phyloP scores from a whole-genome alignment of 2,329 filamentous ascomycete genomes.

The Metarhizium humberi region DNA sequence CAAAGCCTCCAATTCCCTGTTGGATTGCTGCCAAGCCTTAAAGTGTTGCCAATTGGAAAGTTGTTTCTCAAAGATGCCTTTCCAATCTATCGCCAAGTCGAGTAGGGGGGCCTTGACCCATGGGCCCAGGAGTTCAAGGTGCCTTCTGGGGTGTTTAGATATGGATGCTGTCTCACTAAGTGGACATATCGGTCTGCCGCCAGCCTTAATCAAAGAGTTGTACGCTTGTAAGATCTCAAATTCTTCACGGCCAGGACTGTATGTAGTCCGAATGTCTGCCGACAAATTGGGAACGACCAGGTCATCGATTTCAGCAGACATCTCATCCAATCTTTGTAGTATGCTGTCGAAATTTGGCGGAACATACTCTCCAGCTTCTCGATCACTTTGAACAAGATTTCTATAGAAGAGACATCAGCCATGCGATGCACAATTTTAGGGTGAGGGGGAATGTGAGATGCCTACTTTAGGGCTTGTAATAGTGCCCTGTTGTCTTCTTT shows the following conservation, averaged over 20 bases:
- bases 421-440: neutral
- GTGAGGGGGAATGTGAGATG: neutral
- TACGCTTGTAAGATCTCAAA: conserved; percentile 5
- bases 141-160: conserved; percentile 1
- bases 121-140: conserved; percentile 1
- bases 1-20: neutral
- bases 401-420: neutral
- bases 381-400: conserved; percentile 2
- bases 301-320: conserved; percentile 6
- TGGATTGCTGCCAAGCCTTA: conserved; percentile 2
- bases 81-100: conserved; percentile 1
- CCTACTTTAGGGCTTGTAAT: conserved; percentile 5
- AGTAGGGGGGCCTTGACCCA: neutral
- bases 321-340: conserved; percentile 4
- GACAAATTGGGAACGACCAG: too few species aligned
- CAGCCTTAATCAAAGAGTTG: conserved; percentile 2
- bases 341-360: conserved; percentile 4
- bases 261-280: neutral
- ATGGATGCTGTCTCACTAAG: neutral
- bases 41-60: conserved; percentile 5
- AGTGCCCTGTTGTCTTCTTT: conserved; percentile 4
- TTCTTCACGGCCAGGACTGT: conserved; percentile 5
- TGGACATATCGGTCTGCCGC: conserved; percentile 2
- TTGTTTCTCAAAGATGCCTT: conserved; percentile 2
- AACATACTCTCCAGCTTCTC: conserved; percentile 3